These are phyloP conservation scores for Xylaria hypoxylon DNA, from an alignment of 2,329 filamentous ascomycete genomes.

Conservation along the genomic window DNA sequence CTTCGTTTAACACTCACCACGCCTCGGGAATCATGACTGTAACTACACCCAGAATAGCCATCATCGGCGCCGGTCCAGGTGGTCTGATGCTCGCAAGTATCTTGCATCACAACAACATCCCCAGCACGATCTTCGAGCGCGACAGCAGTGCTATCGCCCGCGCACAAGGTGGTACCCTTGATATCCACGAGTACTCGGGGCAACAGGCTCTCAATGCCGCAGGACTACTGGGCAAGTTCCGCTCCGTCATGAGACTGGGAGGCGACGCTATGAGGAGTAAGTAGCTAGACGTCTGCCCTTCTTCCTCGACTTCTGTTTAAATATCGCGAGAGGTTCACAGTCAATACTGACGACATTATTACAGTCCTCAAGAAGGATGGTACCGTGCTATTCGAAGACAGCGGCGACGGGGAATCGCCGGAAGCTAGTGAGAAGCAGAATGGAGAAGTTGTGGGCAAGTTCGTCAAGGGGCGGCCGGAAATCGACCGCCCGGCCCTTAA, in stretches of 20 bases:
- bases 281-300: not conserved
- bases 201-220: constrained; percentile 50
- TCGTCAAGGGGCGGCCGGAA: constrained; percentile 42
- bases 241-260: constrained; percentile 40
- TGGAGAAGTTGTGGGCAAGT: not conserved
- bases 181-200: constrained; percentile 54
- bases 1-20: not conserved
- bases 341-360: not conserved
- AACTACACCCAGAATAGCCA: constrained; percentile 44
- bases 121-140: constrained; percentile 49
- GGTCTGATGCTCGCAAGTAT: constrained; percentile 50
- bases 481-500: constrained; percentile 45
- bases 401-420: constrained; percentile 11
- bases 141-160: constrained; percentile 49
- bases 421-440: not conserved
- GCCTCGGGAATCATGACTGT: constrained; percentile 12
- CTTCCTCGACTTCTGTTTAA: not conserved
- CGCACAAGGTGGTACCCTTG: constrained; percentile 64
- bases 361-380: constrained; percentile 45
- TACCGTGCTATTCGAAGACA: constrained; percentile 42
- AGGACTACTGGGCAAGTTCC: constrained; percentile 47
- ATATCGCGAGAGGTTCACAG: not conserved
- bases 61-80: constrained; percentile 50
- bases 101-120: constrained; percentile 46
- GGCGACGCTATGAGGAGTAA: constrained; percentile 40